These are phyloP conservation scores for Anacardium occidentale DNA, from an alignment of 345 rosid species.

Conservation along the genomic window DNA sequence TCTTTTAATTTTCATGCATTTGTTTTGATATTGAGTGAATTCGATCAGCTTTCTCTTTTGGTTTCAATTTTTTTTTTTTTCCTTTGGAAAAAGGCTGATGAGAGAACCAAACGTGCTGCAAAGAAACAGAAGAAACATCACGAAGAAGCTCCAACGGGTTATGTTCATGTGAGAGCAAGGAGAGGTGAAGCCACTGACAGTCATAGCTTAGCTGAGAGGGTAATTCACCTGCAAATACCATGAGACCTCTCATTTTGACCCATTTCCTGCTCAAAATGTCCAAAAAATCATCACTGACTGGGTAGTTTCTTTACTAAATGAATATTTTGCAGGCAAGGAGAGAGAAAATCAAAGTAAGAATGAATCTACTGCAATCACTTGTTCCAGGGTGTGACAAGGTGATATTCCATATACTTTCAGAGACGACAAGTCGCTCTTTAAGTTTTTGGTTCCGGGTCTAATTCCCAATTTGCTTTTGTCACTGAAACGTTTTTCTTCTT, in stretches of 20 bases:
- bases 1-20: too few species aligned
- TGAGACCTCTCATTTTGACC: too few species aligned
- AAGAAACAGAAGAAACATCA: slow-evolving; percentile 21
- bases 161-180: slow-evolving; percentile 52
- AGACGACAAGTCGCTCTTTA: too few species aligned
- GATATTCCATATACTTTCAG: not conserved
- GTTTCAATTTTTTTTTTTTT: not conserved
- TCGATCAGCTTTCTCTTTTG: not conserved
- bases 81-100: not conserved
- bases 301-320: not conserved
- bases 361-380: slow-evolving; percentile 46
- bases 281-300: too few species aligned
- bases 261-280: too few species aligned
- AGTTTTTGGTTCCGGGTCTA: too few species aligned
- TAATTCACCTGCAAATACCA: slow-evolving; percentile 1
- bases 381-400: slow-evolving; percentile 59
- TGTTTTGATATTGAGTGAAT: not conserved
- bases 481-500: too few species aligned
- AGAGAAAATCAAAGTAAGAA: slow-evolving; percentile 44
- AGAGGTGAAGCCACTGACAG: slow-evolving; percentile 53
- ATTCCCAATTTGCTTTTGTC: too few species aligned
- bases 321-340: slow-evolving; percentile 39
- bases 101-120: not conserved
- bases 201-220: slow-evolving; percentile 58
- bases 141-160: slow-evolving; percentile 23